A percentile compares a stretch with the other conserved stretches of the same genome.
Conservation (phyloP, 768 basidiomycete species). For the Saitozyma sp. region DNA sequence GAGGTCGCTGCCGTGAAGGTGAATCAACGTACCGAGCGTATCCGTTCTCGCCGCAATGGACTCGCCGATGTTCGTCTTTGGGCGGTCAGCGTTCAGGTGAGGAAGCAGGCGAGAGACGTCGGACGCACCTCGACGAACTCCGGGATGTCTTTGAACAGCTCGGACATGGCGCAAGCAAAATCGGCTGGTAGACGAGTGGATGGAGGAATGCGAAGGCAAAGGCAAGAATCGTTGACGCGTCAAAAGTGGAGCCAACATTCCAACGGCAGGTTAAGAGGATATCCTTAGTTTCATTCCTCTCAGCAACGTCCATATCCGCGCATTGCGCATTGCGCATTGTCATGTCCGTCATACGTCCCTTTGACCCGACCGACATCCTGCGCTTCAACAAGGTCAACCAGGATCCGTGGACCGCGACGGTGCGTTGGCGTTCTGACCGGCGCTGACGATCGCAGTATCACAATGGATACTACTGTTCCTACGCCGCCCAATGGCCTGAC, state of each 20-base stretch:
- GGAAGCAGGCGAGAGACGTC: neutral
- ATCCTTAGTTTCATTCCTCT: too few species aligned
- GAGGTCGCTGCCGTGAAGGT: neutral
- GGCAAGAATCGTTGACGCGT: too few species aligned
- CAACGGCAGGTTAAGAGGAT: too few species aligned
- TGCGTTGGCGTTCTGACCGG: conserved; percentile 53
- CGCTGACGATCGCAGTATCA: conserved; percentile 28
- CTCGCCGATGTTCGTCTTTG: conserved; percentile 82
- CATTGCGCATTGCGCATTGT: neutral
- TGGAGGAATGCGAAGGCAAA: too few species aligned
- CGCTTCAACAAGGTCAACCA: conserved; percentile 92
- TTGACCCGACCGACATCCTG: conserved; percentile 85
- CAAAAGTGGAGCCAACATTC: too few species aligned
- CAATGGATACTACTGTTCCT: conserved; percentile 37
- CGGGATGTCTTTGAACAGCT: conserved; percentile 72
- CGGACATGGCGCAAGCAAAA: conserved; percentile 46
- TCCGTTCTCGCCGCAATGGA: conserved; percentile 86
- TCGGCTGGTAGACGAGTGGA: too few species aligned
- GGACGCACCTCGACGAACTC: conserved; percentile 86
- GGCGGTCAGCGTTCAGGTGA: conserved; percentile 5
- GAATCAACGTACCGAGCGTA: conserved; percentile 68
- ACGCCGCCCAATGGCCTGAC: conserved; percentile 34
- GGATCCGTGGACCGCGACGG: conserved; percentile 97
- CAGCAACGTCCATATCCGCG: too few species aligned
- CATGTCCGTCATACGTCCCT: conserved; percentile 85